Evolutionary conservation across 1,284 basidiomycete species (phyloP).

Genomic region (Chalciporus sp.): DNA sequence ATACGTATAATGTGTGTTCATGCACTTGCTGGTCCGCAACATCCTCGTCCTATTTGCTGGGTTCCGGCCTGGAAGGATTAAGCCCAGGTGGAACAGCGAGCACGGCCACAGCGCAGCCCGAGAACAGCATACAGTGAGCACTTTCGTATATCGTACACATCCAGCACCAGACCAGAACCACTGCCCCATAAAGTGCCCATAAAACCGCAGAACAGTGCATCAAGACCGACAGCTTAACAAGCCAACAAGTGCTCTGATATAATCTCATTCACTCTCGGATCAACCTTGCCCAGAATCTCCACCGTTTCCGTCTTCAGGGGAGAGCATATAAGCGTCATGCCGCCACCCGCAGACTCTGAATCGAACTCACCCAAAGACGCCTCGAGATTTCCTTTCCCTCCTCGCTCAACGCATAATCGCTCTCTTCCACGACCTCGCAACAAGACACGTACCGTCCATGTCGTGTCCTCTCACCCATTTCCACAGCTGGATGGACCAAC

Average conservation of each 20-base stretch:
- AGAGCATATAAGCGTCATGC: slow-evolving; percentile 1
- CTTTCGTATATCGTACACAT: background rate
- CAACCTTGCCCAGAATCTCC: slow-evolving; percentile 24
- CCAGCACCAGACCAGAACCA: background rate
- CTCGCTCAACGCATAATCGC: slow-evolving; percentile 29
- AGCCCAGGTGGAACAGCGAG: background rate
- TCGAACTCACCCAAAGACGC: slow-evolving; percentile 30
- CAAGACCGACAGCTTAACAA: slow-evolving; percentile 9
- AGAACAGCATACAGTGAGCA: background rate
- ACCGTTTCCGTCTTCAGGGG: slow-evolving; percentile 26
- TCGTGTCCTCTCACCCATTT: slow-evolving; percentile 20
- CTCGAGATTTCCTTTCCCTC: slow-evolving; percentile 30
- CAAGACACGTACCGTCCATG: slow-evolving; percentile 32
- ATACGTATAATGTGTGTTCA: slow-evolving; percentile 2
- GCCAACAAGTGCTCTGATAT: slow-evolving; percentile 24
- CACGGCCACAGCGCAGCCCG: background rate
- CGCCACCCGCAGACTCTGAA: too few species aligned
- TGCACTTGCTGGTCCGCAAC: background rate
- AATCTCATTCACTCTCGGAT: slow-evolving; percentile 31
- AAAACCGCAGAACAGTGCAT: background rate
- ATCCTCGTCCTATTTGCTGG: too few species aligned
- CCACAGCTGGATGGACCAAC: slow-evolving; percentile 31
- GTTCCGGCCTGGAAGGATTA: too few species aligned
- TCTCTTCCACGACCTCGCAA: slow-evolving; percentile 28
- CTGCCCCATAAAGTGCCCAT: too few species aligned